Base-by-base conservation (phyloP, 164 flowering plant genomes). In the Macadamia integrifolia region DNA sequence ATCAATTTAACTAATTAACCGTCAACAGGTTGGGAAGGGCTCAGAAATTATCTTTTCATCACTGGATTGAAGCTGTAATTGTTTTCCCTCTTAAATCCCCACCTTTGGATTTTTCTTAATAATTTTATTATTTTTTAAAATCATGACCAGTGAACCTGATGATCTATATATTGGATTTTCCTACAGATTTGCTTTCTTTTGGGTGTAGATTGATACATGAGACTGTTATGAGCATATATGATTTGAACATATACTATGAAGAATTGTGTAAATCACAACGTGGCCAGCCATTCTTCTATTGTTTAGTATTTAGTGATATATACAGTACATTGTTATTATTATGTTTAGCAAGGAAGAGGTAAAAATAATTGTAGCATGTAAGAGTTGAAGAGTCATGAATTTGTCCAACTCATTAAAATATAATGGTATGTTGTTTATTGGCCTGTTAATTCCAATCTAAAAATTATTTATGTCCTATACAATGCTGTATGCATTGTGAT, bases 21-120 rank as follows among this genome's bases (percentile, higher is more conserved):
- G 23, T 23, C 23, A 7, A 44, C 75, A 92, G 97, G 89, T 93
- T 56, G 98, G 98, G 0, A 85, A 89, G 76, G 97, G 97, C 97
- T 48, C 88, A 85, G 69, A 78, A 82, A 69, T 78, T 93, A 77
- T 92, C 93, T 72, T 89, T 93, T 71, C 92, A 88, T 68, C 98
- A 93, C 76, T 93, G 97, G 97, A 89, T 93, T 66, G 98, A 91
- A 83, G 98, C 98, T 73, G 98, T 93, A 85, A 83, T 58, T 66
- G 15, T 23, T 42, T 10, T 30, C 23, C 9, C 9, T 43, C 48
- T 5, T 43, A 9, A 43, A 43, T 23, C 28, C 29, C 5, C 23
- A 23, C 23, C 23, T 52, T 46, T 17, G 31, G 14, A 2, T 17
- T 55, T 23, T 18, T 10, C 49, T 15, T 12, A 23, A 23, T 23